A percentile compares a stretch with the other conserved stretches of the same genome.
phyloP scores from a whole-genome alignment of 2,329 filamentous ascomycete genomes.

The Shiraia sp. region DNA sequence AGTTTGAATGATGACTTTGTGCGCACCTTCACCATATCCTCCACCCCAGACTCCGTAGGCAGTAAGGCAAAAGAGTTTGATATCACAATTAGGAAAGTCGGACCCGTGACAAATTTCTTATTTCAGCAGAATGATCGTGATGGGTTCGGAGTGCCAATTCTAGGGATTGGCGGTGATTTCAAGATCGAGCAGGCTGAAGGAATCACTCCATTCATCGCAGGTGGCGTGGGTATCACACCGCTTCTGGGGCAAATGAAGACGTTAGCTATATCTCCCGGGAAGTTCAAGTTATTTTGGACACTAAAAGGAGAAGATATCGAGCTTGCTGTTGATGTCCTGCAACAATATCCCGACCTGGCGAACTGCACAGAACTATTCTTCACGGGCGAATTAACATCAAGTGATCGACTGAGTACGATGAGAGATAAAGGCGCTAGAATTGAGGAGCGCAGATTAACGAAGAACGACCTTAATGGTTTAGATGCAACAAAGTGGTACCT shows the following conservation, averaged over 20 bases:
- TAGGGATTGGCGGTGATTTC: constrained; percentile 74
- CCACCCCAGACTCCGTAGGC: constrained; percentile 45
- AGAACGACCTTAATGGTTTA: constrained; percentile 47
- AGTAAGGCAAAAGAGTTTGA: constrained; percentile 59
- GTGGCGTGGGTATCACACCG: constrained; percentile 83
- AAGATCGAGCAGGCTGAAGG: constrained; percentile 43
- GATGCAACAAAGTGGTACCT: constrained; percentile 59
- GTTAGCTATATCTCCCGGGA: constrained; percentile 7
- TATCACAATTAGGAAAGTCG: constrained; percentile 72
- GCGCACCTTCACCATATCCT: constrained; percentile 81
- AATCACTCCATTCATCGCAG: constrained; percentile 68
- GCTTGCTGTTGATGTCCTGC: constrained; percentile 64
- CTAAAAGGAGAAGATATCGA: constrained; percentile 64
- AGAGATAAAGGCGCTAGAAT: constrained; percentile 44
- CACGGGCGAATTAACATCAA: constrained; percentile 51
- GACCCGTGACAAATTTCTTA: constrained; percentile 68
- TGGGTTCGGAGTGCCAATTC: constrained; percentile 65
- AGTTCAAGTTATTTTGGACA: constrained; percentile 70
- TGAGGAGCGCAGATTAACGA: constrained; percentile 51
- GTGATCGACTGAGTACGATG: constrained; percentile 22
- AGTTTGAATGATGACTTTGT: constrained; percentile 84
- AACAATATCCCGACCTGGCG: constrained; percentile 56
- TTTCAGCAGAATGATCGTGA: constrained; percentile 60
- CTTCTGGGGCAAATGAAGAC: constrained; percentile 67
- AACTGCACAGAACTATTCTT: constrained; percentile 64